Conservation (phyloP, 371 early-diverging fungal genomes). For the Smittium culicis region DNA sequence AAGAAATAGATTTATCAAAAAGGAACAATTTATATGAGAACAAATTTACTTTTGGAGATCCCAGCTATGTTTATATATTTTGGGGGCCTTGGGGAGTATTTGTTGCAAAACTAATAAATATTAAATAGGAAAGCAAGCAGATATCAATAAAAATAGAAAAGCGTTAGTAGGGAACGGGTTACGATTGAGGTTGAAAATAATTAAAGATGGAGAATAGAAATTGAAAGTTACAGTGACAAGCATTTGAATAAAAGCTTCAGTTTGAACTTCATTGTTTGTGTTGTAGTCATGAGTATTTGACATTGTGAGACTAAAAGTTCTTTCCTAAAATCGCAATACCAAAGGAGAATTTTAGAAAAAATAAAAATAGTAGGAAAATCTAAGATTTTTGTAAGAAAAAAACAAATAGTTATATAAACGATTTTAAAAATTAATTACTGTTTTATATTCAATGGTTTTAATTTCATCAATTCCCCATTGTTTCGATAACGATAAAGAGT, state of each 20-base stretch:
- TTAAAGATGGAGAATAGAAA: not conserved
- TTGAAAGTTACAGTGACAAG: not conserved
- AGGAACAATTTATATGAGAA: no score
- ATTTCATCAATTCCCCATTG: conserved; percentile 25
- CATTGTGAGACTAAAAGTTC: conserved; percentile 2
- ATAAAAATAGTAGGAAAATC: not conserved
- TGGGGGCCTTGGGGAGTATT: conserved; percentile 2
- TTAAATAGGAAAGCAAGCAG: not conserved
- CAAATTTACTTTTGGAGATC: not conserved
- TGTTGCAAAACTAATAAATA: conserved; percentile 1
- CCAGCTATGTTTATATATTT: conserved; percentile 11
- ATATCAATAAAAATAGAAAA: not conserved
- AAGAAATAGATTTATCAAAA: no score
- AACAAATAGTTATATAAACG: not conserved
- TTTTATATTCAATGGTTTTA: conserved; percentile 7
- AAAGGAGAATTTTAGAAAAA: no score
- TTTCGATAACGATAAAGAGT: conserved; percentile 21
- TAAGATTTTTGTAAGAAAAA: not conserved
- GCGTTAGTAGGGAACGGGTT: no score
- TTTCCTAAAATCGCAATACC: no score
- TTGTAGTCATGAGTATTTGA: not conserved
- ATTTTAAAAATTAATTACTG: not conserved
- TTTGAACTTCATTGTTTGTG: conserved; percentile 1
- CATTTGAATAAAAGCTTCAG: conserved; percentile 4
- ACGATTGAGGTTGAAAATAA: no score